phyloP scores from a whole-genome alignment of 495 filamentous ascomycete species.

The Penicillium turbatum region DNA sequence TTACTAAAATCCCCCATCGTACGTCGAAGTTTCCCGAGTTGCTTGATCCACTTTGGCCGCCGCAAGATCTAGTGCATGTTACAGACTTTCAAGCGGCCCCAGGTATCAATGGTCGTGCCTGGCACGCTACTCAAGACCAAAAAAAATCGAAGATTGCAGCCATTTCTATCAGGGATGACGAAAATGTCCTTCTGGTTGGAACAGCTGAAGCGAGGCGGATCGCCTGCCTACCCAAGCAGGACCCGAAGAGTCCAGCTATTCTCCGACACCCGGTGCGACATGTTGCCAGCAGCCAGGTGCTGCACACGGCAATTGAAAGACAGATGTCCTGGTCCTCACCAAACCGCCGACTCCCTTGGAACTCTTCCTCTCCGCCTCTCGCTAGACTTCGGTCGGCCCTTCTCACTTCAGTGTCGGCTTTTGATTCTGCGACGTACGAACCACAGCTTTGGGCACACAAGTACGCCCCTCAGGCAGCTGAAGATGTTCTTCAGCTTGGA shows the following conservation, averaged over 20 bases:
- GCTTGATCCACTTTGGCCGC: slow-evolving; percentile 65
- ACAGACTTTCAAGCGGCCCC: slow-evolving; percentile 9
- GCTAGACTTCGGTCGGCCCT: slow-evolving; percentile 57
- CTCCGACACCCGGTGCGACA: slow-evolving; percentile 36
- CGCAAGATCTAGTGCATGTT: slow-evolving; percentile 58
- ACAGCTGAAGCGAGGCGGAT: slow-evolving; percentile 14
- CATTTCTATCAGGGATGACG: slow-evolving; percentile 30
- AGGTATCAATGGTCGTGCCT: background rate
- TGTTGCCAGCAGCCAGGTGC: slow-evolving; percentile 31
- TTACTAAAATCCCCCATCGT: slow-evolving; percentile 25
- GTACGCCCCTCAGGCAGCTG: slow-evolving; percentile 68
- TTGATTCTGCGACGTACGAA: slow-evolving; percentile 76
- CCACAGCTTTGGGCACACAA: slow-evolving; percentile 74
- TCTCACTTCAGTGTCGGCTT: slow-evolving; percentile 61
- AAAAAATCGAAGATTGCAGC: slow-evolving; percentile 39
- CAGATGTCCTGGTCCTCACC: slow-evolving; percentile 29
- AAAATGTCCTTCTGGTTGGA: slow-evolving; percentile 30
- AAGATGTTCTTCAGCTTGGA: slow-evolving; percentile 72
- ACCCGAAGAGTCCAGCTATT: background rate
- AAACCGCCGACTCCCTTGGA: background rate
- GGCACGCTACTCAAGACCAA: slow-evolving; percentile 8
- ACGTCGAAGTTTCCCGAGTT: slow-evolving; percentile 56
- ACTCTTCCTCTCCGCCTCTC: slow-evolving; percentile 45
- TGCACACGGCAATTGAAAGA: slow-evolving; percentile 31
- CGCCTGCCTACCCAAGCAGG: background rate